Base-by-base conservation (phyloP, 495 filamentous ascomycete genomes). In the Daldinia childiae region DNA sequence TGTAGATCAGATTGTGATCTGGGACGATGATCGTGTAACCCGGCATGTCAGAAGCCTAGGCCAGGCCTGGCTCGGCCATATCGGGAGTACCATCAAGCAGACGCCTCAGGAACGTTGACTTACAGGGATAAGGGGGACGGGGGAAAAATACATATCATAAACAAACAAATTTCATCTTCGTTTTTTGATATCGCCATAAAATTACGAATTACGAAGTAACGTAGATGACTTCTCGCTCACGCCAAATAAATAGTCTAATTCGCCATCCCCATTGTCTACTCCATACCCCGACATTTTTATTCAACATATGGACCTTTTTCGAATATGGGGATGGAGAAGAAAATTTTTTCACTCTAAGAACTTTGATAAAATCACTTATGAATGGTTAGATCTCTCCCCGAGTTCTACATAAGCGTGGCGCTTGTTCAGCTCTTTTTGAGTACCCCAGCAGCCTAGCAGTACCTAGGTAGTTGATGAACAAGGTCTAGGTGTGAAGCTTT, bases 1-100 rank as follows among this genome's bases (percentile, higher is more conserved):
- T 55, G 71, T 51, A 62, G 70, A 65, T 68, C 71, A 58, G 57
- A 69, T 69, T 69, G 27, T 57, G 57, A 73, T 73, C 70, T 68
- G 39, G 70, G 51, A 64, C 61, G 61, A 61, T 56, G 61, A 62
- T 69, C 65, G 56, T 63, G 64, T 41, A 68, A 69, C 60, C 66
- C 66, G 52, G 38, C 34, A 38, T 11, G 30, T 29, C 54, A 48
- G 43, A 68, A 58, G 50, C 32, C 41, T 24, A 55, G 57, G 58
- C 58, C 51, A 34, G 39, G 36, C 17, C 58, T 12, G 7, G 43
- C 6, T 64, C 51, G 65, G 69, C 30, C 58, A 61, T 60, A 64
- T 72, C 64, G 69, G 64, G 64, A 66, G 19, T 58, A 58, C 36
- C 45, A 62, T 59, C 32, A 24, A 72, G 50, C 27, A 11, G 38